Evolutionary conservation across 2,329 filamentous ascomycete species (phyloP).

Genomic region (Scedosporium dehoogii): DNA sequence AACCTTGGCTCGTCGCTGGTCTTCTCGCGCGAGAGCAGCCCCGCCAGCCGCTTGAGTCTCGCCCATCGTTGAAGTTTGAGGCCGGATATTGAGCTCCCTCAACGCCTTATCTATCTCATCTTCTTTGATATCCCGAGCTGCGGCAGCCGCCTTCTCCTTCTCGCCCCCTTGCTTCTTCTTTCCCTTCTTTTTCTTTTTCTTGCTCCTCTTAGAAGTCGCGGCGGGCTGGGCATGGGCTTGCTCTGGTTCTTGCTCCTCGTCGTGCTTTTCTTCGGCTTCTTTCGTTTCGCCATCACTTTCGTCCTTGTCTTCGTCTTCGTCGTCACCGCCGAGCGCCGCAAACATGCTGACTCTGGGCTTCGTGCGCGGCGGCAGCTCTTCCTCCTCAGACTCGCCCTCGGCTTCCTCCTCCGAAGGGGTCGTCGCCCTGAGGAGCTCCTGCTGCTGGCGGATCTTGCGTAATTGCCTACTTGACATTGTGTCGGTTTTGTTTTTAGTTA

Average conservation of each 20-base stretch:
- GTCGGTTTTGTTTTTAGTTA: background rate
- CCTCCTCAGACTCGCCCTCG: constrained; percentile 20
- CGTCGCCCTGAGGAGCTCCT: constrained; percentile 26
- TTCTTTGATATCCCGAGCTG: constrained; percentile 20
- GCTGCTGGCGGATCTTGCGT: constrained; percentile 41
- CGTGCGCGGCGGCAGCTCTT: constrained; percentile 17
- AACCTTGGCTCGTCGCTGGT: constrained; percentile 1
- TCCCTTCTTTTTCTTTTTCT: constrained; percentile 29
- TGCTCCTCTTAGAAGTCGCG: constrained; percentile 23
- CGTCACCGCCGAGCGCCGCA: constrained; percentile 38
- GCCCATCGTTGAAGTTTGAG: background rate
- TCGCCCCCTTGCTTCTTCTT: constrained; percentile 27
- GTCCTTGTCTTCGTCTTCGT: constrained; percentile 29
- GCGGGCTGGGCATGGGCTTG: constrained; percentile 12
- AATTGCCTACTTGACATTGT: constrained; percentile 42
- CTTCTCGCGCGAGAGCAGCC: constrained; percentile 12
- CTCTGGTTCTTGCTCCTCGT: constrained; percentile 9
- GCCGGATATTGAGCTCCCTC: constrained; percentile 32
- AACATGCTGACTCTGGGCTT: constrained; percentile 38
- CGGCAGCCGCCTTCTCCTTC: constrained; percentile 15
- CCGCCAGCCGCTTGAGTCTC: background rate
- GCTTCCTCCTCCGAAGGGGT: constrained; percentile 16
- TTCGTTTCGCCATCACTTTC: constrained; percentile 24
- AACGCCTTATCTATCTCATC: constrained; percentile 50
- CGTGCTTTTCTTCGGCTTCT: constrained; percentile 17